Conservation (phyloP, 495 filamentous ascomycete genomes). For the Pseudevernia furfuracea region DNA sequence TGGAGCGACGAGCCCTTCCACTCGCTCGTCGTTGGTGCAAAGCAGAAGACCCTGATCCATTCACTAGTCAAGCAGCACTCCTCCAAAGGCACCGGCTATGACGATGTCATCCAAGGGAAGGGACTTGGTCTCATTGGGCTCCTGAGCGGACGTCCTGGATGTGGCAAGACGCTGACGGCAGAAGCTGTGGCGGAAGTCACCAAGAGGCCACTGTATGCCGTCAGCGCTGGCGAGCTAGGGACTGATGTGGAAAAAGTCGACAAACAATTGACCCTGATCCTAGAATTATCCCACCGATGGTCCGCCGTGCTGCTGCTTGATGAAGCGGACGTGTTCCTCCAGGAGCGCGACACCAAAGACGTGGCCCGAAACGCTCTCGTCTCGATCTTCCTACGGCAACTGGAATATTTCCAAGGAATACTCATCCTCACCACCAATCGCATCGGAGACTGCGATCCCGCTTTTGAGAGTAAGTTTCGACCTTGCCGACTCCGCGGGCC, state of each 20-base stretch:
- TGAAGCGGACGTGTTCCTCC: constrained; percentile 44
- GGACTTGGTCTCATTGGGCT: constrained; percentile 25
- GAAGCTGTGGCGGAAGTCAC: constrained; percentile 25
- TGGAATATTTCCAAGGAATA: constrained; percentile 54
- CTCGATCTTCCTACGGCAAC: constrained; percentile 44
- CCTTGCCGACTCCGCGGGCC: no score
- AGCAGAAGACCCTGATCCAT: constrained; percentile 35
- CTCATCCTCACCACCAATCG: constrained; percentile 52
- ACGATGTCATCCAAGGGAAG: constrained; percentile 27
- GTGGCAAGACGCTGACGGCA: constrained; percentile 29
- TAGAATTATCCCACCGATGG: constrained; percentile 27
- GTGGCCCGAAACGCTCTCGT: constrained; percentile 40
- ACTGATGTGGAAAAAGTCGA: constrained; percentile 25
- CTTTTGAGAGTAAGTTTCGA: constrained; percentile 35
- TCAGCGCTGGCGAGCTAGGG: constrained; percentile 25
- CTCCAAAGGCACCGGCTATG: constrained; percentile 12
- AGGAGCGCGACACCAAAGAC: constrained; percentile 31
- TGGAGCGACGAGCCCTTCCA: constrained; percentile 17
- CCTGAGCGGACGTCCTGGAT: constrained; percentile 23
- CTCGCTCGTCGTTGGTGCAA: constrained; percentile 15
- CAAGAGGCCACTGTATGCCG: constrained; percentile 24
- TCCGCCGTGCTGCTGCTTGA: constrained; percentile 40
- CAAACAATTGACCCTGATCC: constrained; percentile 17
- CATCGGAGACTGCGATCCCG: constrained; percentile 42
- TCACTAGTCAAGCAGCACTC: constrained; percentile 29